Conservation (phyloP, 2,329 filamentous ascomycete genomes). For the Epichloe brachyelytri region DNA sequence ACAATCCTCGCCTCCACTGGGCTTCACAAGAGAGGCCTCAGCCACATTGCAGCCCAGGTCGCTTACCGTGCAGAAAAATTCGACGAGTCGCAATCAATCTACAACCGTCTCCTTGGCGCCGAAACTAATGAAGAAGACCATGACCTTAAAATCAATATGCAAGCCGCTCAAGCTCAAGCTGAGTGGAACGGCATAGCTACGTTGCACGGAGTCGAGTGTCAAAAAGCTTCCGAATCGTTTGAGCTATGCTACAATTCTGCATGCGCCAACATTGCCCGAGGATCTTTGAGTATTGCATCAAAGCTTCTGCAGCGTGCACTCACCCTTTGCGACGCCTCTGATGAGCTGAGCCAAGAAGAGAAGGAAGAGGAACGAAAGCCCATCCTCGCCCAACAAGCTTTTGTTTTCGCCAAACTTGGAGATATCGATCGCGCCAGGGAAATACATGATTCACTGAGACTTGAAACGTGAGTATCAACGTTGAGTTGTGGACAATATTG, state of each 20-base stretch:
- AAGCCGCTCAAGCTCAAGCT: conserved; percentile 59
- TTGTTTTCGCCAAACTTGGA: conserved; percentile 54
- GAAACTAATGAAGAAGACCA: conserved; percentile 49
- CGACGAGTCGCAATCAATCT: conserved; percentile 49
- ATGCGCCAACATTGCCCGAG: conserved; percentile 57
- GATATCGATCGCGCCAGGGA: conserved; percentile 51
- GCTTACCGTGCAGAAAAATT: conserved; percentile 68
- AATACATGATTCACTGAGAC: conserved; percentile 48
- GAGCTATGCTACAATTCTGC: conserved; percentile 74
- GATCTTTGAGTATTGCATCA: conserved; percentile 50
- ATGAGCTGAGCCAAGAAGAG: conserved; percentile 62
- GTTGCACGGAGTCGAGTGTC: conserved; percentile 32
- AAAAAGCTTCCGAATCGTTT: conserved; percentile 56
- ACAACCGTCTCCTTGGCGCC: conserved; percentile 40
- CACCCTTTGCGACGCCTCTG: conserved; percentile 58
- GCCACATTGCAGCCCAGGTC: conserved; percentile 49
- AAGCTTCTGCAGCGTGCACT: conserved; percentile 57
- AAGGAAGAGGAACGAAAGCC: conserved; percentile 62
- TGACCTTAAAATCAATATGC: conserved; percentile 64
- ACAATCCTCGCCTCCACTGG: conserved; percentile 23
- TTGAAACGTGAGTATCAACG: conserved; percentile 39
- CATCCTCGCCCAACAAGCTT: conserved; percentile 65
- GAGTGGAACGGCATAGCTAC: conserved; percentile 48
- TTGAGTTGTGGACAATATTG: background rate
- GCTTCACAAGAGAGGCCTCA: conserved; percentile 22